These are phyloP conservation scores for Prinsepia uniflora DNA, from an alignment of 306 rosid species.

Conservation along the genomic window DNA sequence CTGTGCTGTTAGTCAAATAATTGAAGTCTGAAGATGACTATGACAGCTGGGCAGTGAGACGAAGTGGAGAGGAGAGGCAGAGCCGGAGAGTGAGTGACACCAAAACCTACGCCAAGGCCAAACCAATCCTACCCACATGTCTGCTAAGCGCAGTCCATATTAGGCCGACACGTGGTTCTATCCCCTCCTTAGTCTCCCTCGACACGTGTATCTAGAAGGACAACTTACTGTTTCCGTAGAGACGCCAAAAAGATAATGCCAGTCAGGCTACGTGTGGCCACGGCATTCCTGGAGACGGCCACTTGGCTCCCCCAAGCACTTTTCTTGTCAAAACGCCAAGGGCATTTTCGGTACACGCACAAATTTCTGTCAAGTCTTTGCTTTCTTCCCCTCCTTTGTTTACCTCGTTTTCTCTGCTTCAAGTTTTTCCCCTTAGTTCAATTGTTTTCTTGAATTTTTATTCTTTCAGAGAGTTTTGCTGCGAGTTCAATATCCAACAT, in stretches of 20 bases:
- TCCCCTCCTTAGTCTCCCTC: not conserved
- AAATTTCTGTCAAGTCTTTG: not conserved
- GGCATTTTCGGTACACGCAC: conserved; percentile 38
- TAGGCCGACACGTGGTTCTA: conserved; percentile 39
- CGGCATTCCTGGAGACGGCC: conserved; percentile 28
- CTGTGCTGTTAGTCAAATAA: not conserved
- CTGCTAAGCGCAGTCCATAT: not conserved
- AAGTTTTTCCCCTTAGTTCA: not conserved
- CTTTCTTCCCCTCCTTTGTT: not conserved
- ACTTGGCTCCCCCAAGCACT: conserved; percentile 41
- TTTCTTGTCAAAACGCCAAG: conserved; percentile 29
- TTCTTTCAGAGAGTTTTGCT: not conserved
- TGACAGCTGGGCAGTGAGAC: conserved; percentile 12
- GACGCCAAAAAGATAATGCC: conserved; percentile 38
- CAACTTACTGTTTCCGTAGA: conserved; percentile 32
- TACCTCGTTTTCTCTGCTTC: not conserved
- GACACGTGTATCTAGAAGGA: conserved; percentile 47
- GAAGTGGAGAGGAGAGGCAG: not conserved
- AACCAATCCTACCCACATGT: conserved; percentile 9
- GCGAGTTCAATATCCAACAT: conserved; percentile 18
- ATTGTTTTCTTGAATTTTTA: not conserved
- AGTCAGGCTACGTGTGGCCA: conserved; percentile 45
- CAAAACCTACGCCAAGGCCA: conserved; percentile 25
- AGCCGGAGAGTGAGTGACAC: not conserved
- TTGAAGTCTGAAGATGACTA: not conserved